Evolutionary conservation across 176 grass and related monocot species (phyloP), one percentile per base, ranked within the genome.

Genomic region (Musa schizocarpa): DNA sequence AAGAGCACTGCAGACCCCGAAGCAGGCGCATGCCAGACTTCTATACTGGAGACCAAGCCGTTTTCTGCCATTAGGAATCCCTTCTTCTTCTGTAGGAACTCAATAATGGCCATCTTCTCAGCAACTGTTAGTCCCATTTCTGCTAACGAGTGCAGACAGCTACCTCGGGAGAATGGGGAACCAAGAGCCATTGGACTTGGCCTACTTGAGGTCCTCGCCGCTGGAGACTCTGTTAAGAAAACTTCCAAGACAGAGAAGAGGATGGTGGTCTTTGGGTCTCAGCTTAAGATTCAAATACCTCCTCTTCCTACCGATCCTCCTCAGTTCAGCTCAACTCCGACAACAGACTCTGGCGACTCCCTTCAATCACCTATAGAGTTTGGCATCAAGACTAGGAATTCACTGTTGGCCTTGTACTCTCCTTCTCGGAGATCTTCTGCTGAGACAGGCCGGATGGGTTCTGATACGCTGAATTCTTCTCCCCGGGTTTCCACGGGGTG

Each of bases 161-260:
- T 26, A 4, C 63, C 63, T n/a, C 58, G 8, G 19, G 17, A 62
- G 17, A 22, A 5, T 19, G 19, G 51, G 9, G 70, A 13, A 1
- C 50, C 70, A 54, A 54, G 50, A 17, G 49, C 70, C 52, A 56
- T 80, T 9, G 85, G 91, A 79, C 78, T 88, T 52, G 92, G 88
- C 53, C 86, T 96, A 43, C 77, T 84, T 12, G 83, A 81, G 48
- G 86, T 67, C 11, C 84, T 92, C 43, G 65, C 81, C 67, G 80
- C 75, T 13, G 83, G 86, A 68, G 34, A 74, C 58, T 71, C 69
- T 20, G 59, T 43, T 13, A 52, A 26, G 19, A 71, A 49, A 17
- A 20, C 54, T 21, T 12, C 17, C 7, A 74, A 55, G 26, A 63
- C 56, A 19, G 84, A 81, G 50, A 73, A 23, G 27, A 77, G 78